A percentile compares a stretch with the other conserved stretches of the same genome.
Evolutionary conservation across 495 filamentous ascomycete genomes (phyloP).

Genomic region (Penicillium coprophilum): DNA sequence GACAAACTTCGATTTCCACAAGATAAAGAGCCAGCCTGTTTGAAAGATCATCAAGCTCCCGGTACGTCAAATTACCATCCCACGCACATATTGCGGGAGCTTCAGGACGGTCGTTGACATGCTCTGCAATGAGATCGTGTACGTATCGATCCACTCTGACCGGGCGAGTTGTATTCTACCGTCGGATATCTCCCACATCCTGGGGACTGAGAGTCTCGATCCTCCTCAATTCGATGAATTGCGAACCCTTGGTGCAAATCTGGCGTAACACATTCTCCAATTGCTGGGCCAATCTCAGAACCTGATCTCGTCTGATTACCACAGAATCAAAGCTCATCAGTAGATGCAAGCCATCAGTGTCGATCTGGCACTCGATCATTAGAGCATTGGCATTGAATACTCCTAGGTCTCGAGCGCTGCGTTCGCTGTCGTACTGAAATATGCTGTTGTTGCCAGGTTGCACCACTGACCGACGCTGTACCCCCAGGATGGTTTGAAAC

Average conservation of each 20-base stretch:
- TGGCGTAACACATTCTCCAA: not conserved
- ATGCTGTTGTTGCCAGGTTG: not conserved
- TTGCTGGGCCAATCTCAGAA: not conserved
- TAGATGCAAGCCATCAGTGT: not conserved
- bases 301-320: not conserved
- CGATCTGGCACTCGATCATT: not conserved
- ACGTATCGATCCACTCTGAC: not conserved
- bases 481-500: not conserved
- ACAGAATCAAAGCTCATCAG: not conserved
- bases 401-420: not conserved
- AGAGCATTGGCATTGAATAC: not conserved
- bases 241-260: not conserved
- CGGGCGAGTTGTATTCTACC: not conserved
- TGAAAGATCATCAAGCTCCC: not conserved
- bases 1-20: not conserved
- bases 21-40: not conserved
- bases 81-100: constrained; percentile 1
- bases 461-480: not conserved
- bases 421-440: not conserved
- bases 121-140: constrained; percentile 1
- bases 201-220: not conserved
- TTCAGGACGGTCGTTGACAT: not conserved
- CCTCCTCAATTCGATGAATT: not conserved
- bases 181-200: not conserved
- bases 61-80: constrained; percentile 3